A percentile compares a stretch with the other conserved stretches of the same genome.
phyloP scores from a whole-genome alignment of 208 protist genomes.

The Leishmania braziliensis region DNA sequence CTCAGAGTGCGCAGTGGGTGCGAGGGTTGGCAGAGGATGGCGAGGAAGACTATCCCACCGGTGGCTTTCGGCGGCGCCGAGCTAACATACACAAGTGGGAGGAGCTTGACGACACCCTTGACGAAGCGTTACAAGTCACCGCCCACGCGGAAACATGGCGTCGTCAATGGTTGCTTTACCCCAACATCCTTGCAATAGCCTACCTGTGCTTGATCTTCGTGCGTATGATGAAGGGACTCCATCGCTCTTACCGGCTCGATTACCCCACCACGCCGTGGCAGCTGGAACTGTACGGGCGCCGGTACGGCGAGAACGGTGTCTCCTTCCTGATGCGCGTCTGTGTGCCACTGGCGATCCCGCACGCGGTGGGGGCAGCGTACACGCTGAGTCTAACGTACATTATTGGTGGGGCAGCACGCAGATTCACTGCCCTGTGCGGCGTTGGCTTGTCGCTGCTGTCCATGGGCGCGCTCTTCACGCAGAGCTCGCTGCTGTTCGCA shows the following conservation, averaged over 20 bases:
- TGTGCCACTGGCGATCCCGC: conserved; percentile 37
- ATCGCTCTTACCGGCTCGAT: conserved; percentile 38
- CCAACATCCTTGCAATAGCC: conserved; percentile 17
- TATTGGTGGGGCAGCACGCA: conserved; percentile 48
- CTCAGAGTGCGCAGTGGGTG: conserved; percentile 60
- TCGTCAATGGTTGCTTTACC: conserved; percentile 43
- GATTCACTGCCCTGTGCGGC: conserved; percentile 76
- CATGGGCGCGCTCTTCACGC: conserved; percentile 44
- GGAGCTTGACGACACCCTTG: conserved; percentile 24
- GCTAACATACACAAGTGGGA: conserved; percentile 20
- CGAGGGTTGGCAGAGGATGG: conserved; percentile 66
- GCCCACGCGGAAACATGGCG: neutral
- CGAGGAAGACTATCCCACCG: conserved; percentile 21
- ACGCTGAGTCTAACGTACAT: conserved; percentile 45
- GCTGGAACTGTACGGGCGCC: conserved; percentile 34
- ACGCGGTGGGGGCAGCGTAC: conserved; percentile 31
- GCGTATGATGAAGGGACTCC: conserved; percentile 19
- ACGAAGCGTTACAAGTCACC: conserved; percentile 2
- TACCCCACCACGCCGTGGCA: conserved; percentile 54
- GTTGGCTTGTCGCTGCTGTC: conserved; percentile 73
- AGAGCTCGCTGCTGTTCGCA: conserved; percentile 56
- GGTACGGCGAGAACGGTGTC: conserved; percentile 40
- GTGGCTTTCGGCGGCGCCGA: conserved; percentile 19
- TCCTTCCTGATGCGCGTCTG: conserved; percentile 41
- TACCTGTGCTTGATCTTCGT: conserved; percentile 22